These are phyloP conservation scores for Candida dubliniensis DNA, from an alignment of 1,139 yeast species.

Conservation along the genomic window DNA sequence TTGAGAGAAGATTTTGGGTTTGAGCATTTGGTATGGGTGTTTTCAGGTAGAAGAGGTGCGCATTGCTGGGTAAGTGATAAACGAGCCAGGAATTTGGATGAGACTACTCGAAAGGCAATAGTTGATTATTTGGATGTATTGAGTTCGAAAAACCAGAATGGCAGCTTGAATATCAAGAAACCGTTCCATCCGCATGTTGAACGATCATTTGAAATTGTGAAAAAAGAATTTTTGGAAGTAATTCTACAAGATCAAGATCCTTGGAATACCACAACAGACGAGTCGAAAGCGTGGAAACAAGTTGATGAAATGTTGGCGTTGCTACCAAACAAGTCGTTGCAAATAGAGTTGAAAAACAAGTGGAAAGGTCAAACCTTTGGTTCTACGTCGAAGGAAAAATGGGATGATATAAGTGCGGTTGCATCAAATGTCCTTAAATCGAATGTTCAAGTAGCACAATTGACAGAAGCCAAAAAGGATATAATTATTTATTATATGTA, in stretches of 20 bases:
- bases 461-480: constrained; percentile 80
- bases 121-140: constrained; percentile 82
- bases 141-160: constrained; percentile 46
- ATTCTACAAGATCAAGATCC: constrained; percentile 85
- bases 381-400: constrained; percentile 53
- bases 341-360: constrained; percentile 49
- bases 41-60: constrained; percentile 98
- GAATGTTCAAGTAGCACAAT: constrained; percentile 40
- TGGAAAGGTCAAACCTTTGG: constrained; percentile 36
- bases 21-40: constrained; percentile 86
- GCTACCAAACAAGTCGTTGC: constrained; percentile 59
- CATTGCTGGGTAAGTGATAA: constrained; percentile 97
- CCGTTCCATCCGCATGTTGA: constrained; percentile 90
- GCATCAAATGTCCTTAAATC: constrained; percentile 50
- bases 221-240: constrained; percentile 59
- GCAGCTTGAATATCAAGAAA: constrained; percentile 53
- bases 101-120: constrained; percentile 69
- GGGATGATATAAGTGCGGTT: constrained; percentile 76
- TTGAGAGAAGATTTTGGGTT: constrained; percentile 89
- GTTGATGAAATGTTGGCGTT: constrained; percentile 58
- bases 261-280: constrained; percentile 44
- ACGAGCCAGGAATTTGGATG: constrained; percentile 74
- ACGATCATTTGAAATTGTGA: constrained; percentile 70
- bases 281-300: constrained; percentile 36
- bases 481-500: constrained; percentile 77